Base-by-base conservation (phyloP, 495 filamentous ascomycete genomes). In the Saxophila tyrrhenica region DNA sequence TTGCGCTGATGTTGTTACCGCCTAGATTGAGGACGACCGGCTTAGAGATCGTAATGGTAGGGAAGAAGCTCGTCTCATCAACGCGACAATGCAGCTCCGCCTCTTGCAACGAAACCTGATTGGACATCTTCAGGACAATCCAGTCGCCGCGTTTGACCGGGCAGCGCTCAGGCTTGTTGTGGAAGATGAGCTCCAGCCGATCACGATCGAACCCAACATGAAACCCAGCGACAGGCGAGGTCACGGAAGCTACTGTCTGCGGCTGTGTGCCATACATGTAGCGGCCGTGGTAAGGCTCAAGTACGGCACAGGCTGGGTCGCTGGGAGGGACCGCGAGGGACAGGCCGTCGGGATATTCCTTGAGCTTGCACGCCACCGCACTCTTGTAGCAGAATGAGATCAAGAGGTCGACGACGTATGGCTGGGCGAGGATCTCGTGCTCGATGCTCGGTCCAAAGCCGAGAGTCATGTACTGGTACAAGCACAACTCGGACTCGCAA, bases 401-500 rank as follows among this genome's bases (percentile, higher is more conserved):
- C 0, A 97, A 73, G 3, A 97, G 69, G 62, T 97, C 91, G 17
- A 95, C 85, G 1, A 95, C 90, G 39, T 82, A 76, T 9, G 89
- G 88, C 58, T 92, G 84, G 16, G 80, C 76, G 25, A 83, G 56
- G 25, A 97, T 86, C 62, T 95, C 89, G 63, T 87, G 78, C 63
- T 95, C 89, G 52, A 95, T 78, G 62, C 80, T 86, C 1, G 87
- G 83, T 0, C 90, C 90, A 65, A 95, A 82, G 0, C 87, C 89
- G 23, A 92, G 73, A n/a, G 77, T 75, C 79, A 95, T 86, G 70
- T 94, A 95, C 62, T 97, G 91, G 59, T 88, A 92, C 1, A 95
- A 70, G 63, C 91, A 97, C 8, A 97, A 73, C 2, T 76, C 77
- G 19, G 80, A 78, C 24, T 78, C 81, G 73, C 91, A 97, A 19